These are phyloP conservation scores for Trifolium dubium DNA, from an alignment of 306 rosid genomes.

Conservation along the genomic window DNA sequence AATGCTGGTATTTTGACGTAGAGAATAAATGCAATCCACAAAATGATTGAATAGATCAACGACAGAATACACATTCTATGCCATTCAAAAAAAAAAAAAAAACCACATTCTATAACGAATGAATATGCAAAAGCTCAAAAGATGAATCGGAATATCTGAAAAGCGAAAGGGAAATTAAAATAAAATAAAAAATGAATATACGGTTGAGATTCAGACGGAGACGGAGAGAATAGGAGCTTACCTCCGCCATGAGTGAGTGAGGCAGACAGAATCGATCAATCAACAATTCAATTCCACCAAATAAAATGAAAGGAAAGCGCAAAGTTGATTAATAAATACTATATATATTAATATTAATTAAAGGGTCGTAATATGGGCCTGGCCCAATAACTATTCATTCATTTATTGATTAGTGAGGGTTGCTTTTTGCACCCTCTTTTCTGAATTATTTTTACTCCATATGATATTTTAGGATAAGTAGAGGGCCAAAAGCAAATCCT, in stretches of 20 bases:
- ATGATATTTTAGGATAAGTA: too few relatives aligned
- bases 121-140: conserved; percentile 12
- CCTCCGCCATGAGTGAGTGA: conserved; percentile 64
- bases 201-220: neutral
- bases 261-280: conserved; percentile 35
- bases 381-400: neutral
- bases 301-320: neutral
- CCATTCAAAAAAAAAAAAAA: too few relatives aligned
- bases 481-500: too few relatives aligned
- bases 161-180: neutral
- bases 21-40: neutral
- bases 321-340: neutral
- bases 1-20: neutral
- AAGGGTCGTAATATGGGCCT: conserved; percentile 7
- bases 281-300: neutral
- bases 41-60: conserved; percentile 36
- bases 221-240: conserved; percentile 34
- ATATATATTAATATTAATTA: too few relatives aligned
- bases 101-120: too few relatives aligned
- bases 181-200: neutral
- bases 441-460: neutral
- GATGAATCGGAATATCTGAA: conserved; percentile 26
- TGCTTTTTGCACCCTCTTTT: neutral
- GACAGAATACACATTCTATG: conserved; percentile 1
- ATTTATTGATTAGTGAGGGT: neutral